Conservation (phyloP, 1,284 basidiomycete genomes). For the Irpex sp. region DNA sequence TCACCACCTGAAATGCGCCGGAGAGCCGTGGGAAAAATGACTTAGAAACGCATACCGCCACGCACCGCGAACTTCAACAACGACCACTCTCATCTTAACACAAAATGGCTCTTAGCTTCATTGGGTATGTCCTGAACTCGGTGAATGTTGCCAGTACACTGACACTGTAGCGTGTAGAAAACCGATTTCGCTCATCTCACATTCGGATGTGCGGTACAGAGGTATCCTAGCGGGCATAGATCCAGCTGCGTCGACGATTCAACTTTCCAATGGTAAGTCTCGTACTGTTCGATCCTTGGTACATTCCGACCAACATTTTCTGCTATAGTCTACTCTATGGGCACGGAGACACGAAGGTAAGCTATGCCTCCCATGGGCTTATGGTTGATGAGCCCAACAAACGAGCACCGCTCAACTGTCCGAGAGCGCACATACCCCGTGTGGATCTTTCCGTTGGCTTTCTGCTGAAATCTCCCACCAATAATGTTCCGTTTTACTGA, state of each 20-base stretch:
- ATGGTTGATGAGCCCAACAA: constrained; percentile 50
- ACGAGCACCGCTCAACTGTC: constrained; percentile 46
- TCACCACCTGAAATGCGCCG: neutral
- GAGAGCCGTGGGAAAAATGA: constrained; percentile 11
- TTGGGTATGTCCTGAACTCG: constrained; percentile 44
- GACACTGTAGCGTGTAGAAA: constrained; percentile 46
- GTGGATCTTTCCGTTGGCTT: constrained; percentile 77
- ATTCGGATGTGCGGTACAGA: constrained; percentile 87
- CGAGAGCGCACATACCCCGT: constrained; percentile 66
- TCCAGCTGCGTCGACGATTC: constrained; percentile 79
- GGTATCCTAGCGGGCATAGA: constrained; percentile 86
- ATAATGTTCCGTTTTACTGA: constrained; percentile 15
- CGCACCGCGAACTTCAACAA: constrained; percentile 12
- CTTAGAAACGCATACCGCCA: constrained; percentile 10
- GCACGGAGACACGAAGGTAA: constrained; percentile 80
- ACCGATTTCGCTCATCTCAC: constrained; percentile 87
- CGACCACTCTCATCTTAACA: constrained; percentile 10
- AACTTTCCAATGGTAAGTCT: constrained; percentile 75
- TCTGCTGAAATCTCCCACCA: constrained; percentile 47
- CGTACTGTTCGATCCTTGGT: too few species aligned
- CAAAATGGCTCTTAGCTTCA: constrained; percentile 68
- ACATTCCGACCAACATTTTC: neutral
- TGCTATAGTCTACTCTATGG: constrained; percentile 77
- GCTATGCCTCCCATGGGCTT: constrained; percentile 28
- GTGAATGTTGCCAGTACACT: constrained; percentile 13